These are phyloP conservation scores for Kodamaea suecica DNA, from an alignment of 1,139 yeast genomes.

Conservation along the genomic window DNA sequence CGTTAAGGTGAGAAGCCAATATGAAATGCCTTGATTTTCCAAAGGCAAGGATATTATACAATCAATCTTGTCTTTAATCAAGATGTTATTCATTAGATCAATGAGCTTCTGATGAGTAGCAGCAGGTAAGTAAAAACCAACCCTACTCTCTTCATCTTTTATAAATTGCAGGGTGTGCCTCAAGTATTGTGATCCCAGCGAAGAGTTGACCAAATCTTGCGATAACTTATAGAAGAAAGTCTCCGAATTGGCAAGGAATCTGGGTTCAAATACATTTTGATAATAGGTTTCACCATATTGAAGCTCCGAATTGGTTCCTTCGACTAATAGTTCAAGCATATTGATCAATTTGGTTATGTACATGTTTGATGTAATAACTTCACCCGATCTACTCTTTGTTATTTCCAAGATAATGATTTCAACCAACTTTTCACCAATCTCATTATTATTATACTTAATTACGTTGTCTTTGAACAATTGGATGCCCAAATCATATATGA, in stretches of 20 bases:
- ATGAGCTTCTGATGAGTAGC: constrained; percentile 53
- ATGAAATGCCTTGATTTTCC: constrained; percentile 53
- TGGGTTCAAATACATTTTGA: constrained; percentile 63
- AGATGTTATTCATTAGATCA: constrained; percentile 57
- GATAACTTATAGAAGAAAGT: constrained; percentile 53
- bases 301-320: constrained; percentile 35
- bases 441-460: constrained; percentile 40
- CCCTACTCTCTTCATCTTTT: constrained; percentile 57
- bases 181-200: constrained; percentile 52
- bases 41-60: constrained; percentile 40
- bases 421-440: constrained; percentile 52
- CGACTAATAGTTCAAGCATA: constrained; percentile 62
- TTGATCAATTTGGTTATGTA: constrained; percentile 58
- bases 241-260: constrained; percentile 53
- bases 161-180: constrained; percentile 51
- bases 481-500: constrained; percentile 75
- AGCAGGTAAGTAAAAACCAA: constrained; percentile 53
- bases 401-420: constrained; percentile 55
- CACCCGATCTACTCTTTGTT: constrained; percentile 57
- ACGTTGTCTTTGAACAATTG: constrained; percentile 44
- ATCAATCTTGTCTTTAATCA: constrained; percentile 60
- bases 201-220: constrained; percentile 36
- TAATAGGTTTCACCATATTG: constrained; percentile 55
- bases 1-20: constrained; percentile 47
- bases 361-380: constrained; percentile 54